A percentile compares a stretch with the other conserved stretches of the same genome.
Conservation (phyloP, 768 basidiomycete genomes). For the Russula abietina region DNA sequence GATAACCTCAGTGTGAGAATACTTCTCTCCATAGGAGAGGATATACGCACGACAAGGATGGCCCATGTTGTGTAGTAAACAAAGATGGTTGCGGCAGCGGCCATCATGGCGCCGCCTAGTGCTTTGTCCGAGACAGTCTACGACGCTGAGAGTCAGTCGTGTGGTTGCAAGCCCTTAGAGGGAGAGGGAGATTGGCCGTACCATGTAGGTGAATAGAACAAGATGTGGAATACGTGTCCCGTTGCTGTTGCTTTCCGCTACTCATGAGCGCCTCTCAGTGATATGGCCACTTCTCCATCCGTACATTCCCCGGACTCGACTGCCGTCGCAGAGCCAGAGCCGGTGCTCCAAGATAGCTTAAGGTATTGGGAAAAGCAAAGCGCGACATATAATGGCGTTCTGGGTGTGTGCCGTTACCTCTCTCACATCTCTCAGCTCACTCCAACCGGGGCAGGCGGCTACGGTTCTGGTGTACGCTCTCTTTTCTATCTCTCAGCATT, state of each 20-base stretch:
- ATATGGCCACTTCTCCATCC: no score
- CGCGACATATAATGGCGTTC: constrained; percentile 80
- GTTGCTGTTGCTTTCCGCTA: neutral
- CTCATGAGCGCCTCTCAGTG: neutral
- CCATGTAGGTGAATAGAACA: constrained; percentile 9
- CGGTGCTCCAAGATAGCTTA: constrained; percentile 70
- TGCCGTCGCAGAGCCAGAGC: constrained; percentile 38
- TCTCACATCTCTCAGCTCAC: neutral
- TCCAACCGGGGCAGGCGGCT: constrained; percentile 37
- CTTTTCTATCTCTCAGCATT: constrained; percentile 20
- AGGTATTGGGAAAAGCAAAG: constrained; percentile 82
- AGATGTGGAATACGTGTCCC: neutral
- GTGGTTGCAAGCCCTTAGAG: neutral
- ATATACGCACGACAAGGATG: constrained; percentile 64
- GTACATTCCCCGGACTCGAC: no score
- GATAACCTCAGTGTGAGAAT: neutral
- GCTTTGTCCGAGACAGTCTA: constrained; percentile 78
- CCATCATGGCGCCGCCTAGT: constrained; percentile 74
- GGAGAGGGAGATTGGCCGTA: neutral
- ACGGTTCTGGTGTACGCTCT: constrained; percentile 46
- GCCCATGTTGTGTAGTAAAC: constrained; percentile 92
- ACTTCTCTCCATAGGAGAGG: constrained; percentile 7
- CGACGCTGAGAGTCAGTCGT: neutral
- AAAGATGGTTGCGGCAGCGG: constrained; percentile 70
- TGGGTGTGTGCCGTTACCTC: constrained; percentile 45